Evolutionary conservation across 2,329 filamentous ascomycete genomes (phyloP).

Genomic region (Orbilia javanica): DNA sequence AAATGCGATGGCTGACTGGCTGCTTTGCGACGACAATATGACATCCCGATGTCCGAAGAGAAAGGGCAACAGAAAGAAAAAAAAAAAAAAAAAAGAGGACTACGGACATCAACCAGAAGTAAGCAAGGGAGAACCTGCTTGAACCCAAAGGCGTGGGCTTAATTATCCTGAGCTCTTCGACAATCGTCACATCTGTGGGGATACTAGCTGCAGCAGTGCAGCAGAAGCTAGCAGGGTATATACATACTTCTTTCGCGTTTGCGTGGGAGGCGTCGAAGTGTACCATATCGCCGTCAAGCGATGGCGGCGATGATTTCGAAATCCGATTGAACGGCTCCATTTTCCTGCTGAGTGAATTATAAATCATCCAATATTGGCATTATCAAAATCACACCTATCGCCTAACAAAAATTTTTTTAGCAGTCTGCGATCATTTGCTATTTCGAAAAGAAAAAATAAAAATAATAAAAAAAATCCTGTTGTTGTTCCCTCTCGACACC

Average conservation of each 20-base stretch:
- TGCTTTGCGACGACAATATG: conserved; percentile 45
- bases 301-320: conserved; percentile 38
- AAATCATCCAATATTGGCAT: conserved; percentile 46
- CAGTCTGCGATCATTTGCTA: conserved; percentile 3
- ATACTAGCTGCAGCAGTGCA: conserved; percentile 39
- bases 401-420: background rate
- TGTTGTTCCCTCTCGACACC: conserved; percentile 16
- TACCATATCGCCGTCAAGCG: conserved; percentile 9
- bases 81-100: background rate
- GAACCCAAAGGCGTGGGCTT: conserved; percentile 54
- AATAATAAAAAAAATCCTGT: conserved; percentile 22
- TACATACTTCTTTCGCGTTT: conserved; percentile 16
- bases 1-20: conserved; percentile 30
- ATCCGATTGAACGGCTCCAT: conserved; percentile 34
- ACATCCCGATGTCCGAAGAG: conserved; percentile 50
- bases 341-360: conserved; percentile 45
- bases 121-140: conserved; percentile 46
- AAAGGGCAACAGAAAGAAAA: conserved; percentile 3
- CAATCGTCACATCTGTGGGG: conserved; percentile 52
- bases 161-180: conserved; percentile 59
- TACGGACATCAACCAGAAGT: background rate
- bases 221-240: conserved; percentile 40
- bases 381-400: conserved; percentile 13
- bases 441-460: no score
- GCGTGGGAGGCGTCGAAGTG: conserved; percentile 29